These are phyloP conservation scores for Solanum pinnatisectum DNA, from an alignment of 257 asterid species.

Conservation along the genomic window DNA sequence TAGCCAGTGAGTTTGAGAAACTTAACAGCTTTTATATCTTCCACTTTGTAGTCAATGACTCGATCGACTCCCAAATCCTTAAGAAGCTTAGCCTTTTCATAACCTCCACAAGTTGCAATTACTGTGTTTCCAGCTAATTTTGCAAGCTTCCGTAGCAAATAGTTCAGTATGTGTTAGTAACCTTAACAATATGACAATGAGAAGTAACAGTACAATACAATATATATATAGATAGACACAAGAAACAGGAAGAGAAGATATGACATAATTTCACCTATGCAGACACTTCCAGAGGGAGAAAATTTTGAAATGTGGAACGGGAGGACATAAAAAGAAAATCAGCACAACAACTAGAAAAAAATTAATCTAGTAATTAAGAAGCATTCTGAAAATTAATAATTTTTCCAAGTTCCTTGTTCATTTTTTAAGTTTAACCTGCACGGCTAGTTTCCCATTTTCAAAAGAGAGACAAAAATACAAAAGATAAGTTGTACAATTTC, in stretches of 20 bases:
- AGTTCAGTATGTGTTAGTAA: slow-evolving; percentile 10
- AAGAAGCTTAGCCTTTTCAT: slow-evolving; percentile 76
- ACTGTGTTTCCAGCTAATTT: slow-evolving; percentile 88
- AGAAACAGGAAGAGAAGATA: not conserved
- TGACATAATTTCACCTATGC: not conserved
- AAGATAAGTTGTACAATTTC: not conserved
- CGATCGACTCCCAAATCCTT: slow-evolving; percentile 88
- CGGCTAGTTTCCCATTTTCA: not conserved
- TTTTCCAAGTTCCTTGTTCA: not conserved
- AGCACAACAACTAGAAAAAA: not conserved
- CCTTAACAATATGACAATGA: not conserved
- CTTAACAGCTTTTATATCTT: slow-evolving; percentile 65
- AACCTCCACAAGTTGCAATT: slow-evolving; percentile 91
- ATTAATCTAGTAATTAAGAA: not conserved
- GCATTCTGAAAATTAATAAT: not conserved
- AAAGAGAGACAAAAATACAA: not conserved
- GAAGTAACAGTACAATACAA: not conserved
- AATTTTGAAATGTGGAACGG: not conserved
- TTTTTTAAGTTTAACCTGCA: not conserved
- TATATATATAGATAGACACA: not conserved
- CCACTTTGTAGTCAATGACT: slow-evolving; percentile 77
- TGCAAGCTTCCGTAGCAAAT: slow-evolving; percentile 57
- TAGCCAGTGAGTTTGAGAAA: slow-evolving; percentile 1
- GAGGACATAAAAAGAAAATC: not conserved
- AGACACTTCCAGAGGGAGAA: not conserved